Evolutionary conservation across 495 filamentous ascomycete species (phyloP).

Genomic region (Podospora australis): DNA sequence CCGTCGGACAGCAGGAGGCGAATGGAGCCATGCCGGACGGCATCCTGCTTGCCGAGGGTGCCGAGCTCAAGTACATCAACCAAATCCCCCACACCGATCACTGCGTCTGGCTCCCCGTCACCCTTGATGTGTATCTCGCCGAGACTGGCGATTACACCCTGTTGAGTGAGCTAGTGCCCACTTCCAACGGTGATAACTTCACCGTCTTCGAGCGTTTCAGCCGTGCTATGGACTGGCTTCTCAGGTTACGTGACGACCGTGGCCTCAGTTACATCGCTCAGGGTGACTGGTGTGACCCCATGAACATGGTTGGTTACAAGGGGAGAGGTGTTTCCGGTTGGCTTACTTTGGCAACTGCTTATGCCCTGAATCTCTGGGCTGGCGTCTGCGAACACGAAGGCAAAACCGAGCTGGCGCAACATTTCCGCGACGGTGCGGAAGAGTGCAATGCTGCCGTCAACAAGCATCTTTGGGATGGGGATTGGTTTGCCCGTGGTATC

Average conservation of each 20-base stretch:
- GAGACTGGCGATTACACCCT: conserved; percentile 49
- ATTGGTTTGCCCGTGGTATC: conserved; percentile 52
- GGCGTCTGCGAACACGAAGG: conserved; percentile 43
- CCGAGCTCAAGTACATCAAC: conserved; percentile 55
- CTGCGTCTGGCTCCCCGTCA: conserved; percentile 51
- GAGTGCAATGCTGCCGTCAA: conserved; percentile 47
- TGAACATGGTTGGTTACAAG: conserved; percentile 56
- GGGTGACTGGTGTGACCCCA: conserved; percentile 54
- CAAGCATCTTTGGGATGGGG: conserved; percentile 47
- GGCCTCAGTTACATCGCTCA: conserved; percentile 52
- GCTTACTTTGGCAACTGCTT: conserved; percentile 49
- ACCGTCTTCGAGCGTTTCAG: conserved; percentile 50
- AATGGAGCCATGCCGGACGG: conserved; percentile 53
- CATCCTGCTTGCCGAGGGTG: conserved; percentile 46
- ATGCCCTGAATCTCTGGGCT: conserved; percentile 46
- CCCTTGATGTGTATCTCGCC: conserved; percentile 46
- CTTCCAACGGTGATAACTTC: conserved; percentile 33
- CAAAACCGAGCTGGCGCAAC: conserved; percentile 29
- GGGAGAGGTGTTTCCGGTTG: conserved; percentile 51
- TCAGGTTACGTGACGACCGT: conserved; percentile 42
- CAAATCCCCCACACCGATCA: conserved; percentile 53
- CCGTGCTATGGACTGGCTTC: conserved; percentile 49
- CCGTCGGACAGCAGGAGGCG: conserved; percentile 45
- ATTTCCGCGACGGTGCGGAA: conserved; percentile 38
- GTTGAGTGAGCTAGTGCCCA: conserved; percentile 37